Base-by-base conservation (phyloP, 192 early-diverging fungal genomes). In the Gonapodya prolifera region DNA sequence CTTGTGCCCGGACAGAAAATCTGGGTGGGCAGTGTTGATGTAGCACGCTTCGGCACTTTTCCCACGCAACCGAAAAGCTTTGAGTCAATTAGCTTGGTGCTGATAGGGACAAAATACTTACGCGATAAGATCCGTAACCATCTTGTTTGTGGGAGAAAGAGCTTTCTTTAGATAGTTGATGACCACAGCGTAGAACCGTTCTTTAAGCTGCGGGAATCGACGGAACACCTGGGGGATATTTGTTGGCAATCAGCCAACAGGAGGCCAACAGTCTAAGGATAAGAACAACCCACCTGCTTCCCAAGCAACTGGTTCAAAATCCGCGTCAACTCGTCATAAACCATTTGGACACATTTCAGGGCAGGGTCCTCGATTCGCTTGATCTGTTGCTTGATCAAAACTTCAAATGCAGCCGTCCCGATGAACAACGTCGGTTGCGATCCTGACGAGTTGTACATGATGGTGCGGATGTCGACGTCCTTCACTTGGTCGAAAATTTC, bases 401-500 rank as follows among this genome's bases (percentile, higher is more conserved):
- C 93, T 83, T 97, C 95, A 80, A 99, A 99, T 16, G 98, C 98
- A 45, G 94, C 94, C 18, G 96, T 96, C 28, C 94, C 95, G 69
- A 99, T 96, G 88, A 99, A 99, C 30, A 99, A 88, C 28, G 96
- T 93, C 30, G 98, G 98, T 28, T 94, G 92, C 28, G 96, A 95
- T 75, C 98, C 98, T 30, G 94, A 95, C 33, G 96, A 95, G 86
- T 99, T 99, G 89, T 98, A 99, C 75, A 99, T 86, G 71, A 99
- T 96, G 33, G 94, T 98, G 75, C 98, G 91, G 81, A 99, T 99
- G 82, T 99, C 98, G 2, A 93, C 89, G 83, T 99, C 97, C 85
- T 99, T 99, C 82, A 98, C 91, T 80, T 99, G 95, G 79, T 99
- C 98, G 81, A 99, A 94, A 13, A 96, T 96, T 83, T 99, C 97